A percentile compares a stretch with the other conserved stretches of the same genome.
Evolutionary conservation across 495 filamentous ascomycete species (phyloP).

Genomic region (Massariosphaeria phaeospora): DNA sequence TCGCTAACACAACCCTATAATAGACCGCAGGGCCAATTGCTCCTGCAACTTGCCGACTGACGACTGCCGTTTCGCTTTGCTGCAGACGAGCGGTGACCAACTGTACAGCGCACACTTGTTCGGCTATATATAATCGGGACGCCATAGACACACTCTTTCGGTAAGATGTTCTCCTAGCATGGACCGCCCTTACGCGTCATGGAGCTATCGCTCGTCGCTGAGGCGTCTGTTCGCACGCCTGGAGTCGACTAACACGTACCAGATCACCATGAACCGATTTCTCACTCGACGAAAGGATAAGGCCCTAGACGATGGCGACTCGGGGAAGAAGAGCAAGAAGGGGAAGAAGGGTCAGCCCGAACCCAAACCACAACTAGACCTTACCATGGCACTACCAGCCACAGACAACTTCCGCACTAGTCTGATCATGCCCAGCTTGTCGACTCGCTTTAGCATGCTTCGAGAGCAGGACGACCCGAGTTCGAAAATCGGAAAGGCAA

Average conservation of each 20-base stretch:
- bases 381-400: slow-evolving; percentile 69
- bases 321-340: slow-evolving; percentile 45
- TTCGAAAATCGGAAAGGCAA: slow-evolving; percentile 84
- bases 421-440: slow-evolving; percentile 89
- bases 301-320: slow-evolving; percentile 16
- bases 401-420: slow-evolving; percentile 95
- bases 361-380: slow-evolving; percentile 62
- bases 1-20: slow-evolving; percentile 15
- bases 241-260: slow-evolving; percentile 34
- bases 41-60: background rate
- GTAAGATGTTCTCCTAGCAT: slow-evolving; percentile 18
- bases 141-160: background rate
- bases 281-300: slow-evolving; percentile 38
- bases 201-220: slow-evolving; percentile 15
- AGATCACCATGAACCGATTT: slow-evolving; percentile 43
- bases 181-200: slow-evolving; percentile 2
- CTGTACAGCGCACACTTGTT: background rate
- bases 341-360: slow-evolving; percentile 52
- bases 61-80: background rate
- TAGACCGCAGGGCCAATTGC: slow-evolving; percentile 2
- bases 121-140: background rate
- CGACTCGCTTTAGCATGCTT: slow-evolving; percentile 93
- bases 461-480: slow-evolving; percentile 86
- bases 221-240: slow-evolving; percentile 10
- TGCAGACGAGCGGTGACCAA: slow-evolving; percentile 6